Evolutionary conservation across 2,329 filamentous ascomycete genomes (phyloP).

Genomic region (Arthrobotrys musiformis): DNA sequence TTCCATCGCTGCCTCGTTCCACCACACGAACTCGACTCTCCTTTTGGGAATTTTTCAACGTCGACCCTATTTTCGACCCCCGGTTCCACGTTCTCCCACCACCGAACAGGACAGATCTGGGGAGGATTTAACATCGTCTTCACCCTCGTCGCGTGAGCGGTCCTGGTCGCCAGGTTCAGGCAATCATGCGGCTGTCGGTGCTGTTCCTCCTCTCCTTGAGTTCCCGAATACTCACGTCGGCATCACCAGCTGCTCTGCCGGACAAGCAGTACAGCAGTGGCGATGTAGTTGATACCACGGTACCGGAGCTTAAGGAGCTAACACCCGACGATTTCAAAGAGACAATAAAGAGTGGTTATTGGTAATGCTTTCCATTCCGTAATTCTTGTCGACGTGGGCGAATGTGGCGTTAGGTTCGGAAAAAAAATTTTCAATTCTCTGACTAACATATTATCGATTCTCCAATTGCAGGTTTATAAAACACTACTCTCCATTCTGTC

Average conservation of each 20-base stretch:
- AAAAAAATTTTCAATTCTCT: neutral
- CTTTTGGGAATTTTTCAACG: conserved; percentile 7
- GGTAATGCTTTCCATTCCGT: conserved; percentile 61
- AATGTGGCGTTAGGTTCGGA: neutral
- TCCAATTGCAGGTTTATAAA: conserved; percentile 66
- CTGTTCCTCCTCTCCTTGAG: conserved; percentile 45
- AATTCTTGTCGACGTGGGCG: neutral
- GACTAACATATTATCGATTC: neutral
- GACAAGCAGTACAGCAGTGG: conserved; percentile 17
- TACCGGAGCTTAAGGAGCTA: conserved; percentile 44
- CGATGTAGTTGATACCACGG: neutral
- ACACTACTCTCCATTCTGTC: conserved; percentile 68
- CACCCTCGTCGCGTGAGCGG: conserved; percentile 28
- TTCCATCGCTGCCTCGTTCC: neutral
- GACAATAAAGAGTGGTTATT: conserved; percentile 67
- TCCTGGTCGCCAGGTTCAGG: conserved; percentile 22
- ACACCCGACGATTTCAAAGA: conserved; percentile 61
- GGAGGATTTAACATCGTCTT: neutral
- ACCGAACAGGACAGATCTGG: neutral
- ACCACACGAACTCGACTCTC: conserved; percentile 12
- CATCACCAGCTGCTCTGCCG: conserved; percentile 29
- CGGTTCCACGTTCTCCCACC: neutral
- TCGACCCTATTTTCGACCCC: conserved; percentile 1
- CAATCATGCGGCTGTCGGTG: conserved; percentile 50
- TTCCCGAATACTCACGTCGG: conserved; percentile 32